A percentile compares a stretch with the other conserved stretches of the same genome.
Evolutionary conservation across 2,329 filamentous ascomycete species (phyloP).

Genomic region (Hypoxylon sp.): DNA sequence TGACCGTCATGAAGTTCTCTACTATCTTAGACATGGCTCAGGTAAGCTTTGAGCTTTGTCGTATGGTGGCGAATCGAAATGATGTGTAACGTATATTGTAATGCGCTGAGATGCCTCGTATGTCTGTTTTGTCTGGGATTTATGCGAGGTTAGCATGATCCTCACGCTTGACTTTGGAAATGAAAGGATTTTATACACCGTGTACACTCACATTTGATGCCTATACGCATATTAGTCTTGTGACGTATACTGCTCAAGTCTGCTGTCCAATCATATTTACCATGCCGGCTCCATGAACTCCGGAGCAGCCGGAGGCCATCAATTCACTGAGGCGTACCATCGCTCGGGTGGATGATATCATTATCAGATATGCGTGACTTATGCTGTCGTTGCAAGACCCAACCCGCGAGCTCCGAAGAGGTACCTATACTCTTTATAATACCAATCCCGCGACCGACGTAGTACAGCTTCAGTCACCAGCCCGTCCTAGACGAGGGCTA

Average conservation of each 20-base stretch:
- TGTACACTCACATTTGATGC: not conserved
- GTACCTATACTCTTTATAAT: too few species aligned
- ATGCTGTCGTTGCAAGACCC: not conserved
- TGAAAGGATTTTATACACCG: not conserved
- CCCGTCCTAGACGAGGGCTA: too few species aligned
- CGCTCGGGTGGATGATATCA: not conserved
- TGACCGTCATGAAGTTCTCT: conserved; percentile 45
- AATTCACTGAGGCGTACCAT: too few species aligned
- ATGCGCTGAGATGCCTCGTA: not conserved
- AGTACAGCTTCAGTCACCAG: too few species aligned
- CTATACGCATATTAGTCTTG: not conserved
- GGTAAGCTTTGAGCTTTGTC: not conserved
- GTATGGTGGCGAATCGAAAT: not conserved
- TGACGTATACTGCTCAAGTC: not conserved
- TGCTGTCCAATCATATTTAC: not conserved
- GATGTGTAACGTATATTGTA: too few species aligned
- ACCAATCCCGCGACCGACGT: too few species aligned
- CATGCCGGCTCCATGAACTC: not conserved
- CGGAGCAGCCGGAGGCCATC: too few species aligned
- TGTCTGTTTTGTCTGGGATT: not conserved
- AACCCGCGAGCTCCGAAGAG: not conserved
- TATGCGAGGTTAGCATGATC: not conserved
- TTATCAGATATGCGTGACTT: not conserved
- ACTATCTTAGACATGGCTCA: conserved; percentile 43
- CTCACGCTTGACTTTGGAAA: not conserved